Evolutionary conservation across 148 eudicot genomes (phyloP).

Genomic region (Drosera capensis): DNA sequence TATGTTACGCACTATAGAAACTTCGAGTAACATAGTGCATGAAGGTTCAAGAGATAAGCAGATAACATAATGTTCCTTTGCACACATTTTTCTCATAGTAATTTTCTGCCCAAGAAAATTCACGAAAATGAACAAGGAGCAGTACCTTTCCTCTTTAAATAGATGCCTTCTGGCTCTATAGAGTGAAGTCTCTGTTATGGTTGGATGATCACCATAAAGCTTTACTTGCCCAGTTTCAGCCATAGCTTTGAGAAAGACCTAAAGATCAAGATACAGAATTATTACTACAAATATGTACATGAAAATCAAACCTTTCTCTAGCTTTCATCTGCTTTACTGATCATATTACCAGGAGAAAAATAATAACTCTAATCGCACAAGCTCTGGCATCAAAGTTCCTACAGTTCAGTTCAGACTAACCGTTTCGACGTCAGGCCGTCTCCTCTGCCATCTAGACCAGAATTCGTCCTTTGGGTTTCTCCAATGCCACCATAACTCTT

Average conservation of each 20-base stretch:
- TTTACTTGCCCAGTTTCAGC: slow-evolving; percentile 96
- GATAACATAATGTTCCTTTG: no score
- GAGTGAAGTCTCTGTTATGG: slow-evolving; percentile 76
- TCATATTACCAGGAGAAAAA: no score
- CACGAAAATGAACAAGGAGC: no score
- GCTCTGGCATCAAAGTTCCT: not conserved
- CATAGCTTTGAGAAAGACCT: slow-evolving; percentile 99
- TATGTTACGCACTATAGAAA: no score
- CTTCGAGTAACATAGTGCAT: no score
- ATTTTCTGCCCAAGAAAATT: no score
- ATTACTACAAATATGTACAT: not conserved
- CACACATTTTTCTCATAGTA: no score
- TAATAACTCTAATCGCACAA: not conserved
- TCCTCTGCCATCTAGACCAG: slow-evolving; percentile 98
- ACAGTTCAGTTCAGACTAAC: slow-evolving; percentile 36
- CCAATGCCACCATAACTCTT: slow-evolving; percentile 99
- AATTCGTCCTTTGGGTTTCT: slow-evolving; percentile 77
- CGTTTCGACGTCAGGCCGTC: slow-evolving; percentile 92
- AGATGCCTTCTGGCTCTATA: slow-evolving; percentile 92
- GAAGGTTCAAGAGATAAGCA: no score
- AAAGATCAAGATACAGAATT: slow-evolving; percentile 2
- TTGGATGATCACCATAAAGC: slow-evolving; percentile 86
- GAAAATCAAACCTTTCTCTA: no score
- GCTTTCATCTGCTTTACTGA: slow-evolving; percentile 5
- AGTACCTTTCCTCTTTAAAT: slow-evolving; percentile 88